Percentiles rank a stretch among this genome's conserved stretches.
Evolutionary conservation across 23 red algal species (phyloP).

Genomic region (Agarophyton chilense): DNA sequence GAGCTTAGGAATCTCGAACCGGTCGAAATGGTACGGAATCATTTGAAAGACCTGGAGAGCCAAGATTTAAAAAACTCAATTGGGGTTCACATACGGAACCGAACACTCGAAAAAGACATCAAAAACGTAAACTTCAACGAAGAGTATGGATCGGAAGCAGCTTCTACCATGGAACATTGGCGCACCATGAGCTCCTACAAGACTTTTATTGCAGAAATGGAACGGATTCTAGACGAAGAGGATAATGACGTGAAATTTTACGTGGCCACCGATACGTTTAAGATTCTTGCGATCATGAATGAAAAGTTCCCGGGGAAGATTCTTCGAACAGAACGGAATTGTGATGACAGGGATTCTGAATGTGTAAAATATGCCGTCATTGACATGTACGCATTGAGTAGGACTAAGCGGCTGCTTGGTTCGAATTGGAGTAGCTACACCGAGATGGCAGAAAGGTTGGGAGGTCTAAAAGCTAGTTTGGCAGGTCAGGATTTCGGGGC

Average conservation of each 20-base stretch:
- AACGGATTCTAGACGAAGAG: slow-evolving; percentile 34
- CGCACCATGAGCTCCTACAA: slow-evolving; percentile 58
- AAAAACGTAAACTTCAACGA: slow-evolving; percentile 69
- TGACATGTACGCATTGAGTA: slow-evolving; percentile 74
- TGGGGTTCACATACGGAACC: slow-evolving; percentile 82
- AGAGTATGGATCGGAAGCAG: slow-evolving; percentile 69
- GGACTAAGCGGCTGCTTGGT: slow-evolving; percentile 62
- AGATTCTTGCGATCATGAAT: slow-evolving; percentile 52
- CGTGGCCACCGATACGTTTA: slow-evolving; percentile 70
- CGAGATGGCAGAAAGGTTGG: slow-evolving; percentile 78
- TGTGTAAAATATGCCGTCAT: slow-evolving; percentile 83
- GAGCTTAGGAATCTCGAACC: slow-evolving; percentile 63
- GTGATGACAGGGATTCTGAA: slow-evolving; percentile 67
- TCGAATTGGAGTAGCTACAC: slow-evolving; percentile 87
- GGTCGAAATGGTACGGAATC: slow-evolving; percentile 36
- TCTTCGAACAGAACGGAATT: slow-evolving; percentile 57
- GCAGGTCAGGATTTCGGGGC: slow-evolving; percentile 81
- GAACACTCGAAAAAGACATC: slow-evolving; percentile 73
- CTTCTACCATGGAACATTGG: slow-evolving; percentile 75
- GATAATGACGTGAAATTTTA: slow-evolving; percentile 72
- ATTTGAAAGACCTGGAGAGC: slow-evolving; percentile 5
- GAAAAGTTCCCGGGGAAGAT: slow-evolving; percentile 64
- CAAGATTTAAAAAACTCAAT: slow-evolving; percentile 42
- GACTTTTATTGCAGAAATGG: slow-evolving; percentile 73
- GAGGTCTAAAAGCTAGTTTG: slow-evolving; percentile 66